phyloP scores from a whole-genome alignment of 1,284 basidiomycete species.

The Malassezia vespertilionis region DNA sequence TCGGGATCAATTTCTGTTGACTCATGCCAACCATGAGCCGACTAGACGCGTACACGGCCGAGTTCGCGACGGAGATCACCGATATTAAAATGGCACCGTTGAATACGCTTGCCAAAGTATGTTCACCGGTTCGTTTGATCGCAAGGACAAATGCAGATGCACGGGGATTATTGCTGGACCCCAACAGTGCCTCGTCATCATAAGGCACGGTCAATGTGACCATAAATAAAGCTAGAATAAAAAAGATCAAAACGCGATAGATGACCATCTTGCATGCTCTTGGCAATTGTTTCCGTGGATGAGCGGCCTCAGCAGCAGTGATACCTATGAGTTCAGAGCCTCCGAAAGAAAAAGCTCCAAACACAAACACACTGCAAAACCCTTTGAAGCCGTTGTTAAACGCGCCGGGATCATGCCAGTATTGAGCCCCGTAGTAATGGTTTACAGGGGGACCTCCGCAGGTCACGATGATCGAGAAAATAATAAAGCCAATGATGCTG shows the following conservation, averaged over 20 bases:
- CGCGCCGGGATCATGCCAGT: conserved; percentile 8
- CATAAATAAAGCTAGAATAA: conserved; percentile 52
- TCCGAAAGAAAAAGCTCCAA: conserved; percentile 71
- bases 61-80: conserved; percentile 49
- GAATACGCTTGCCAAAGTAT: conserved; percentile 50
- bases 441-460: conserved; percentile 33
- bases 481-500: conserved; percentile 40
- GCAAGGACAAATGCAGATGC: conserved; percentile 53
- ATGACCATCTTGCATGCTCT: conserved; percentile 33
- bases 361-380: conserved; percentile 45
- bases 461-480: conserved; percentile 36
- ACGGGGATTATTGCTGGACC: conserved; percentile 46
- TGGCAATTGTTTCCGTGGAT: conserved; percentile 47
- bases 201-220: conserved; percentile 28
- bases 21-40: conserved; percentile 46
- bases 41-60: conserved; percentile 48
- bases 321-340: conserved; percentile 75
- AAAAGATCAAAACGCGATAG: conserved; percentile 50
- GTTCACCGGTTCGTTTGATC: conserved; percentile 48
- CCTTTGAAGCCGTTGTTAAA: conserved; percentile 22
- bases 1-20: conserved; percentile 49
- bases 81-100: conserved; percentile 50
- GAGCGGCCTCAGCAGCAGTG: conserved; percentile 58
- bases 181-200: conserved; percentile 21
- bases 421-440: conserved; percentile 2